Base-by-base conservation (phyloP, 2,329 filamentous ascomycete genomes). In the Tolypocladium ovalisporum region DNA sequence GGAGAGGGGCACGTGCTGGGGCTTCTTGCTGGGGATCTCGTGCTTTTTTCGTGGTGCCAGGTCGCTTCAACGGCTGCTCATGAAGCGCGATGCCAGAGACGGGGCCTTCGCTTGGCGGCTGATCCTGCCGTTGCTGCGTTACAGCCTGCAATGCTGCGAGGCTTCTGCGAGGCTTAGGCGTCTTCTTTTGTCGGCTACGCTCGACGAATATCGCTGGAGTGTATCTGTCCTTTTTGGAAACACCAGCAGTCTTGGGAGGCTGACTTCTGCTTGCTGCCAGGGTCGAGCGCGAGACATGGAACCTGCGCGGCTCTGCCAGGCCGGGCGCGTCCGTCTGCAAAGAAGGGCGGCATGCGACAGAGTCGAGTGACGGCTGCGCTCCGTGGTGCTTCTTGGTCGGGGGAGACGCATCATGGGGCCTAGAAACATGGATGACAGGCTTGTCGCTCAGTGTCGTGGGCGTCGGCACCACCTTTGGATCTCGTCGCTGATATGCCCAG, bases 401-500 rank as follows among this genome's bases (percentile, higher is more conserved):
- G 27, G 59, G 24, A 34, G 58, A 51, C 22, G 61, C 61, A 24
- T 75, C 70, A 55, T 68, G 68, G 4, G 76, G 71, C 22, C 69
- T 65, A 13, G 79, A 79, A 29, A 76, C 67, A 56, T 79, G 80
- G 56, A 84, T 82, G 32, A 76, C 60, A 2, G 80, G 80, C 55
- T 65, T 66, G 40, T 59, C 59, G 49, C 65, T 65, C 52, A n/a
- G 47, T 22, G 47, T 17, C 17, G 10, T 12, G 15, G 2, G 29
- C 15, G 47, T n/a, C 9, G 47, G 47, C 19, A 12, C 29, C 4
- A n/a, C 47, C 47, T 19, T 34, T n/a, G 47, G 47, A 52, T 75
- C 68, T 58, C 79, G 77, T 61, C 80, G 77, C 60, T 79, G 79
- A 62, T 84, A 85, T n/a, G 83, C 75, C 71, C 78, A 84, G 60